Evolutionary conservation across 2,329 filamentous ascomycete species (phyloP), one percentile per base, ranked within the genome.

Genomic region (Alternaria consortialis): DNA sequence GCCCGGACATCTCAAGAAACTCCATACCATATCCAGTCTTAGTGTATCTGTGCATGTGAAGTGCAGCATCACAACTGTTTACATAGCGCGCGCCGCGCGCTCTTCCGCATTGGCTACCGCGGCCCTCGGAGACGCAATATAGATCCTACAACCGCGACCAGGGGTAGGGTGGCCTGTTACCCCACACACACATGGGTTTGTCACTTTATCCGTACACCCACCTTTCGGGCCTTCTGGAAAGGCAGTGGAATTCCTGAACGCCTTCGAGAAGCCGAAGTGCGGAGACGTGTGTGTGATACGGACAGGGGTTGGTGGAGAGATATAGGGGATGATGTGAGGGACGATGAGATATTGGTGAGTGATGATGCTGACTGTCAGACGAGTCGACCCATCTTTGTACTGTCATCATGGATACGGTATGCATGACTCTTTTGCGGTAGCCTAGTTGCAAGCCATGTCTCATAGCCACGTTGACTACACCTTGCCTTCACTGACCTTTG

Each of bases 141-240:
- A 47, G 42, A 58, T 54, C 56, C 52, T 58, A 50, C 56, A 58
- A 53, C 11, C 7, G 20, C 13, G n/a, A 39, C 13, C 56, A 43
- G 31, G 50, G 56, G 50, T 34, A 25, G 15, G 27, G 13, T 29
- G 17, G 39, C 56, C 56, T 58, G 34, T 23, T 29, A 36, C 34
- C 42, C 48, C 56, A 47, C 50, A 53, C 32, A 40, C 32, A 40
- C 31, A 20, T 46, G 40, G 53, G 50, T 36, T 54, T 47, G 40
- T 37, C 40, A 46, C 50, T 58, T 58, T 58, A 58, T n/a, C 56
- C 50, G 50, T 32, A 40, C 42, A 43, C 56, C 56, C 32, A 40
- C 40, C 25, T 47, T 58, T 54, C 56, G 50, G 56, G 50, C 42
- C 56, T 58, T 58, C 56, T 58, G 42, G 56, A 58, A 58, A 40